These are phyloP conservation scores for Claviceps monticola DNA, from an alignment of 2,329 filamentous ascomycete species.

Conservation along the genomic window DNA sequence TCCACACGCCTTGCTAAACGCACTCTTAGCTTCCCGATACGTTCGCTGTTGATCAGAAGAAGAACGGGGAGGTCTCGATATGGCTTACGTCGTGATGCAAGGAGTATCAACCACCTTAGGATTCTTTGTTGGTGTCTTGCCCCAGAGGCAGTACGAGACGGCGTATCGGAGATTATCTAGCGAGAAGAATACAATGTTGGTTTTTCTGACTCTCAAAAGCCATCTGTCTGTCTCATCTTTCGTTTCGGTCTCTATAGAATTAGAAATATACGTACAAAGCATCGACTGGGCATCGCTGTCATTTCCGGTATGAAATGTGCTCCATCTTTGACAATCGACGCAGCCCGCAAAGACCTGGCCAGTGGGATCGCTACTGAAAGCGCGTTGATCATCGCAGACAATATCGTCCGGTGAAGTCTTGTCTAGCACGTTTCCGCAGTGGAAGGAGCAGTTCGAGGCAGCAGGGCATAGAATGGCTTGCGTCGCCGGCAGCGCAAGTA, in stretches of 20 bases:
- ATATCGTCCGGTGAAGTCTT: conserved; percentile 32
- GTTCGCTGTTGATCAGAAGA: not conserved
- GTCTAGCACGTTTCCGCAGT: conserved; percentile 40
- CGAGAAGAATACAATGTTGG: not conserved
- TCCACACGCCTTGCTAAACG: conserved; percentile 37
- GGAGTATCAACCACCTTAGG: conserved; percentile 26
- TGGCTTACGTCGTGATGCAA: conserved; percentile 36
- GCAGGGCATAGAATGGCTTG: conserved; percentile 28
- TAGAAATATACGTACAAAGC: conserved; percentile 37
- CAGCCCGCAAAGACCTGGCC: conserved; percentile 39
- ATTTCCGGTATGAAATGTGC: conserved; percentile 29
- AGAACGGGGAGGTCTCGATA: not conserved
- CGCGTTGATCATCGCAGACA: conserved; percentile 28
- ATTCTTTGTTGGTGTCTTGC: conserved; percentile 25
- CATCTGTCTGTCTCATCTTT: too few species aligned
- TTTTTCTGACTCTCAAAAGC: too few species aligned
- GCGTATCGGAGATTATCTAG: conserved; percentile 46
- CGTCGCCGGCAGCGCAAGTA: conserved; percentile 7
- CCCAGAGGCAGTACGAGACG: conserved; percentile 41
- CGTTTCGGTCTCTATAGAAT: too few species aligned
- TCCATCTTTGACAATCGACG: conserved; percentile 36
- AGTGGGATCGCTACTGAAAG: conserved; percentile 21
- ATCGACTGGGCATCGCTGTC: conserved; percentile 39
- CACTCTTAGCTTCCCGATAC: not conserved
- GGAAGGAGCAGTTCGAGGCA: conserved; percentile 33